Evolutionary conservation across 208 protist species (phyloP), one percentile per base, ranked within the genome.

Genomic region (Trypanosoma mega): DNA sequence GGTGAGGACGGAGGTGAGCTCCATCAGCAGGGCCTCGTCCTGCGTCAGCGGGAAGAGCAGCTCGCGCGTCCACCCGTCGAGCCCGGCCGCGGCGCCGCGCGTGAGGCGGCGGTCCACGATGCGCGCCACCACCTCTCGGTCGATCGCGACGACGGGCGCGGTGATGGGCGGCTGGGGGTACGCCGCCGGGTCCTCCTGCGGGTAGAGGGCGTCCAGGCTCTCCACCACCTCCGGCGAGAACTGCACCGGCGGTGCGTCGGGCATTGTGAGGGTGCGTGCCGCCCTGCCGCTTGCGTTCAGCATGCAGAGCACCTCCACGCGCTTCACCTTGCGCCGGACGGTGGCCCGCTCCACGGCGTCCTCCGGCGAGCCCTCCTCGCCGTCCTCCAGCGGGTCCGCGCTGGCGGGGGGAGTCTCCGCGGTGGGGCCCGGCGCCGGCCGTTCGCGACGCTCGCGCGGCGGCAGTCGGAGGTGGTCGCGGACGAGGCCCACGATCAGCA

Each of bases 61-160:
- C 43, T 75, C 62, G 0, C 69, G 51, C 0, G 69, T 75, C 69
- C 69, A 75, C 2, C 69, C 61, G 51, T 75, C 69, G 1, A 74
- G 29, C 0, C 53, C 61, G 12, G 60, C 60, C 6, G 68, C 60
- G 29, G 59, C 23, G 16, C 45, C 68, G 12, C 68, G 60, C 18
- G 52, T 41, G 27, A 74, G 62, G 2, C 31, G 20, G 3, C 47
- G 20, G 46, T 29, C 5, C 21, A 74, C 54, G 16, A 63, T 24
- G 3, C 23, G 9, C 20, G 14, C 1, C 14, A 66, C 66, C 27
- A 43, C 47, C 27, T 72, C 55, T 24, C 48, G 36, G 5, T 60
- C 39, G 0, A 72, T 2, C 21, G 14, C 23, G 5, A 56, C 29
- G 27, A 56, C 4, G 7, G 50, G 50, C 24, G n/a, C n/a, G n/a